Base-by-base conservation (phyloP, 352 stramenopile species). In the Labyrinthula sp. region DNA sequence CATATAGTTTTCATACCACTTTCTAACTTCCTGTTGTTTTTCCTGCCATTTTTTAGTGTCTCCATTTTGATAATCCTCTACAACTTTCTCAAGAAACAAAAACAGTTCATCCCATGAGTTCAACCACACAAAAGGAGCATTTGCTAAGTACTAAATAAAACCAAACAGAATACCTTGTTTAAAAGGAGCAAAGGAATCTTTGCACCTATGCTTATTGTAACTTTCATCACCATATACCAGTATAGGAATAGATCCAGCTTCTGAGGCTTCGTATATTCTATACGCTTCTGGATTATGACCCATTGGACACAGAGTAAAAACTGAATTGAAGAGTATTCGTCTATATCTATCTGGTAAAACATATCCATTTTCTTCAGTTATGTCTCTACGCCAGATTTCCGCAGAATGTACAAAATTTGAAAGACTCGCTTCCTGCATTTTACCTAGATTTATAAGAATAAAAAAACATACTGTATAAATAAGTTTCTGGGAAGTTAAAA, bases 221-320 rank as follows among this genome's bases (percentile, higher is more conserved):
- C 56, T 7, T 26, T 58, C 33, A 10, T 48, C 37, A 12, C 25
- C 14, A 0, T n/a, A 38, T 14, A 47, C 40, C 7, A 68, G 17
- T 4, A 68, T 34, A 4, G 61, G 61, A 8, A 68, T 64, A 9
- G 52, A 63, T 24, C 61, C 59, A 23, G 60, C 57, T 36, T 62
- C 40, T 0, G 63, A 56, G 9, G 59, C 57, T 35, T 68, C 61
- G 20, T 54, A 68, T 1, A 68, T 23, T 38, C 61, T 39, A 48
- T 61, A 68, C 12, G 56, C 64, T 45, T 68, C 61, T 9, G 59
- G 56, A 40, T 68, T 68, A 38, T 68, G 61, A 12, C 61, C 61
- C 5, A 46, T 41, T 3, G 61, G 61, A 20, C 57, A 41, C 12
- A 68, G 14, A 2, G 61, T 68, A 46, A 68, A 68, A 21, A 29